Evolutionary conservation across 345 rosid genomes (phyloP), one percentile per base, ranked within the genome.

Genomic region (Salix arbutifolia): DNA sequence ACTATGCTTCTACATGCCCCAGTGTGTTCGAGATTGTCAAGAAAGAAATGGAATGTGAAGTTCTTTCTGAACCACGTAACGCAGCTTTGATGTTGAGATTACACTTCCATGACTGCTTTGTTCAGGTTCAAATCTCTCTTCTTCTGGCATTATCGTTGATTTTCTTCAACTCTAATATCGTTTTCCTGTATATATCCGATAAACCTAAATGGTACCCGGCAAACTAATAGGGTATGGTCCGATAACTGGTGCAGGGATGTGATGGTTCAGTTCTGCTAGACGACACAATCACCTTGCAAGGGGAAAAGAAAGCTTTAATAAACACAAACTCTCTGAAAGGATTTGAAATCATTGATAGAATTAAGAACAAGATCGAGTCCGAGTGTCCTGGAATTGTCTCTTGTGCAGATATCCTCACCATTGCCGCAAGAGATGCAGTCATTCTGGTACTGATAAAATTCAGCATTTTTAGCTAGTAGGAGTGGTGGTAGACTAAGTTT

Each of bases 41-140:
- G 84, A 91, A 89, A 81, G 98, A 93, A 83, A 91, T 90, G 93
- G 98, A 93, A 76, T 95, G 98, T 69, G 93, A 90, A 5, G 96
- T 95, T 46, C 86, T 89, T 16, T 87, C 87, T 8, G 90, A 95
- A 84, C 98, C 97, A 6, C 90, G 97, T 11, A 95, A 88, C 65
- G 98, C 99, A 3, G 98, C 99, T 53, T 73, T 89, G 33, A 10
- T 89, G 4, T 69, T 90, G 8, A 89, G 94, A 38, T 72, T 95
- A 72, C 97, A 95, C 84, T 91, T 95, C 85, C 98, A 95, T 12
- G 98, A 93, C 70, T 95, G 98, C 80, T 93, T 95, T 70, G 93
- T 91, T 61, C 97, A 95, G 94, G 98, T 94, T 46, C 11, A 64
- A 58, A 50, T 18, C 64, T 21, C 44, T 48, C 38, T 21, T n/a